Evolutionary conservation across 192 early-diverging fungal species (phyloP).

Genomic region (Linnemannia hyalina): DNA sequence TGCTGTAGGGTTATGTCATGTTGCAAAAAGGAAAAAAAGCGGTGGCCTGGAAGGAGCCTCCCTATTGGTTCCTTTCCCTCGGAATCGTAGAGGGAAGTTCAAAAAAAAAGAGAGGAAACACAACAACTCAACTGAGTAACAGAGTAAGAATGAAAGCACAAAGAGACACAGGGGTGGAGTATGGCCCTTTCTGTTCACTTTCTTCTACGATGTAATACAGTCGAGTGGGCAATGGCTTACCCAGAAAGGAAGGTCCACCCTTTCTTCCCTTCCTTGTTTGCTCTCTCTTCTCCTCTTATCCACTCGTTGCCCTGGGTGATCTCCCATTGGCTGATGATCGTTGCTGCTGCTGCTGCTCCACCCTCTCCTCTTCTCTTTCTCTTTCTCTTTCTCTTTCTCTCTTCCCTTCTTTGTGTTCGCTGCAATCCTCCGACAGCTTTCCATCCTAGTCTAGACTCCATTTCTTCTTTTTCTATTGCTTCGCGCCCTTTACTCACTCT

Average conservation of each 20-base stretch:
- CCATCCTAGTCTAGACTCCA: neutral
- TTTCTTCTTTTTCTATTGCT: neutral
- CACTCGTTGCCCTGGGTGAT: neutral
- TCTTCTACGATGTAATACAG: neutral
- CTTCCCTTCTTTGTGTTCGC: no score
- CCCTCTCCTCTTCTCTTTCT: neutral
- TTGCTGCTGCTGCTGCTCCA: neutral
- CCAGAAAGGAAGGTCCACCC: neutral
- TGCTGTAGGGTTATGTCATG: conserved; percentile 12
- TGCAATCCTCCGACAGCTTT: neutral
- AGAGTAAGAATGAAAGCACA: no score
- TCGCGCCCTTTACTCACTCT: neutral
- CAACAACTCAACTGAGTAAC: no score
- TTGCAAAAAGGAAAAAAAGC: neutral
- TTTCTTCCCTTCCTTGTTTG: neutral
- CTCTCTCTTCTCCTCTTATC: no score
- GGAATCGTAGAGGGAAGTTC: neutral
- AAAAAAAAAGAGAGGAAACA: neutral
- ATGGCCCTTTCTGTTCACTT: neutral
- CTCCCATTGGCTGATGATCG: conserved; percentile 3
- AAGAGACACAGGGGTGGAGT: no score
- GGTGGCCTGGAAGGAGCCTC: neutral
- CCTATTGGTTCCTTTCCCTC: conserved; percentile 6
- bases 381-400: neutral
- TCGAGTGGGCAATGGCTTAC: neutral